Base-by-base conservation (phyloP, 805 yeast genomes). In the Suhomyces tanzawaensis region DNA sequence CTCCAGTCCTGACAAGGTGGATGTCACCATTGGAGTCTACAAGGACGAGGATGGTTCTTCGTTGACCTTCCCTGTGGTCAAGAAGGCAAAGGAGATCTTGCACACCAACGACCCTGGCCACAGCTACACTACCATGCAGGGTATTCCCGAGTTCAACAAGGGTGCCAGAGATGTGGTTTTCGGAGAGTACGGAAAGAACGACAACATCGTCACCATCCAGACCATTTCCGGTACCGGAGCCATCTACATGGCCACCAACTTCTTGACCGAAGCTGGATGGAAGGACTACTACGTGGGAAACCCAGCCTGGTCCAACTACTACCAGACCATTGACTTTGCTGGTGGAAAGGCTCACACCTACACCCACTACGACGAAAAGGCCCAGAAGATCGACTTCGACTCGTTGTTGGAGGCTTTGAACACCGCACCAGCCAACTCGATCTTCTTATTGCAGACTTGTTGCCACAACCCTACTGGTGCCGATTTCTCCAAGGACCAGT, bases 381-480 rank as follows among this genome's bases (percentile, higher is more conserved):
- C 55, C n/a, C 56, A 59, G 16, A 46, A 45, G 7, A 59, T 60
- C 4, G 69, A 67, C 44, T 56, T 66, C 29, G 52, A 46, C 2
- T 30, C 59, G 8, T 44, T 57, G 12, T 31, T 53, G 28, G 36
- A 42, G 4, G 59, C 67, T 4, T 46, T 68, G 42, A 46, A 57
- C 5, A 24, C 40, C 1, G 71, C 69, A 7, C 59, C 65, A 3
- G 49, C 47, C 9, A 49, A 55, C 17, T 55, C 71, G 1, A 61
- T 64, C 15, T 62, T 68, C 41, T 44, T 68, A 19, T 52, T 68
- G 32, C 74, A 68, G 46, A 63, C 69, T 12, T 67, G 71, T 39
- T 68, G 74, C 47, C 74, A 68, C 51, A 68, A 68, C 48, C 74
- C 74, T 3, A 68, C 74, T 12, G 74, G 72, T 1, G 62, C 66